These are phyloP conservation scores for Yamadazyma diddensiae DNA, from an alignment of 1,139 yeast genomes.

Conservation along the genomic window DNA sequence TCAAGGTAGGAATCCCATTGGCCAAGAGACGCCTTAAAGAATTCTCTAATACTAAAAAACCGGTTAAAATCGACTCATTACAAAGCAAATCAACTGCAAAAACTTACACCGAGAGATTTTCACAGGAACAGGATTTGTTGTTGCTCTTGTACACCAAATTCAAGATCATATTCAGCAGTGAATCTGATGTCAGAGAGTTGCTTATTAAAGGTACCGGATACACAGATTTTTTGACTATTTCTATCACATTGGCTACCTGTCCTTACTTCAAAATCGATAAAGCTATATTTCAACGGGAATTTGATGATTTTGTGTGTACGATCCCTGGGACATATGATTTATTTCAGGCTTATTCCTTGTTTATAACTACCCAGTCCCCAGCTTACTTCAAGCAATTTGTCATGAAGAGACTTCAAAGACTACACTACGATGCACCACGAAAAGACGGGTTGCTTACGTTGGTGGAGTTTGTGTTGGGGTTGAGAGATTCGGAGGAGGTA, in stretches of 20 bases:
- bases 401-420: conserved; percentile 42
- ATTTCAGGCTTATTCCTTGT: conserved; percentile 51
- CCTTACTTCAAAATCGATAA: conserved; percentile 26
- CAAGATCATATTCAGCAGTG: conserved; percentile 28
- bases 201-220: conserved; percentile 69
- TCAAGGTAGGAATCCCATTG: conserved; percentile 63
- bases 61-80: conserved; percentile 20
- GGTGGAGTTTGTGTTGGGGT: conserved; percentile 74
- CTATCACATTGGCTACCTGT: conserved; percentile 49
- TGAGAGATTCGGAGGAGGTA: conserved; percentile 70
- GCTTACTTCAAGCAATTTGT: conserved; percentile 42
- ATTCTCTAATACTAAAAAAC: conserved; percentile 28
- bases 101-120: conserved; percentile 13
- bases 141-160: conserved; percentile 33
- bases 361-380: conserved; percentile 44
- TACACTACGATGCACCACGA: conserved; percentile 53
- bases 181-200: conserved; percentile 54
- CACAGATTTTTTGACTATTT: conserved; percentile 60
- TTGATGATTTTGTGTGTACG: conserved; percentile 14
- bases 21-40: conserved; percentile 54
- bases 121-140: conserved; percentile 25
- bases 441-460: conserved; percentile 67
- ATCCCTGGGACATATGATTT: conserved; percentile 61
- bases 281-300: conserved; percentile 12
- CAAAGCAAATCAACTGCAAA: conserved; percentile 10